A percentile compares a stretch with the other conserved stretches of the same genome.
phyloP scores from a whole-genome alignment of 768 basidiomycete genomes.

The Boletus insuetus region DNA sequence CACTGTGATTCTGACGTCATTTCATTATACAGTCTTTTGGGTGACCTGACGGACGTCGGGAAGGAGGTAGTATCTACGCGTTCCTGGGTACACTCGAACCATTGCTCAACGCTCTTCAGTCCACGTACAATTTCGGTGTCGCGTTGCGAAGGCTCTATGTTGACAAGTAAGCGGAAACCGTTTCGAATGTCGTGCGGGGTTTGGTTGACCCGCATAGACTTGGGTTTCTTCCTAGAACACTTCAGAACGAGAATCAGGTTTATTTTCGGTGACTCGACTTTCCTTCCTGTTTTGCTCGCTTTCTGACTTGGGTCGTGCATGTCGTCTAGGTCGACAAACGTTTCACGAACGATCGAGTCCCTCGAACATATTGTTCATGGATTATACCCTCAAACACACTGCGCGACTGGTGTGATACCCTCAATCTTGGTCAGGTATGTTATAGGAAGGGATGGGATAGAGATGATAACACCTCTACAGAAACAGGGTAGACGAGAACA shows the following conservation, averaged over 20 bases:
- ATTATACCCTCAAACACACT: constrained; percentile 59
- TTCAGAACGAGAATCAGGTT: constrained; percentile 41
- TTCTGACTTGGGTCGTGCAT: not conserved
- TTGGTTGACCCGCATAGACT: constrained; percentile 41
- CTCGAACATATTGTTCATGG: constrained; percentile 73
- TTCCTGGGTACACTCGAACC: not conserved
- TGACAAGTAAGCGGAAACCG: constrained; percentile 45
- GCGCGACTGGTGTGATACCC: constrained; percentile 43
- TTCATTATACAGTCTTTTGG: constrained; percentile 51
- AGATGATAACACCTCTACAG: constrained; percentile 32
- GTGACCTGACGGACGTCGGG: constrained; percentile 51
- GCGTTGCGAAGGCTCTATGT: constrained; percentile 64
- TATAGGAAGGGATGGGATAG: not conserved
- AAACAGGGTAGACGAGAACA: constrained; percentile 67
- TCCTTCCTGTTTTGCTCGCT: not conserved
- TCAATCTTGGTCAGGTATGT: constrained; percentile 55
- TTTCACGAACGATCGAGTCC: constrained; percentile 74
- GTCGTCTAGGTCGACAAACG: constrained; percentile 59
- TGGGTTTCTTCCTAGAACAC: constrained; percentile 56
- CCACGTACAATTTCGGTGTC: constrained; percentile 61
- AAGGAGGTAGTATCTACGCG: constrained; percentile 45
- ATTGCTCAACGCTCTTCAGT: constrained; percentile 36
- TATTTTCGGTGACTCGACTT: constrained; percentile 56
- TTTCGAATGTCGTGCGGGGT: not conserved
- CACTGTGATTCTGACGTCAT: not conserved